phyloP scores from a whole-genome alignment of 139 green algal genomes.

The Tetradesmus obliquus region DNA sequence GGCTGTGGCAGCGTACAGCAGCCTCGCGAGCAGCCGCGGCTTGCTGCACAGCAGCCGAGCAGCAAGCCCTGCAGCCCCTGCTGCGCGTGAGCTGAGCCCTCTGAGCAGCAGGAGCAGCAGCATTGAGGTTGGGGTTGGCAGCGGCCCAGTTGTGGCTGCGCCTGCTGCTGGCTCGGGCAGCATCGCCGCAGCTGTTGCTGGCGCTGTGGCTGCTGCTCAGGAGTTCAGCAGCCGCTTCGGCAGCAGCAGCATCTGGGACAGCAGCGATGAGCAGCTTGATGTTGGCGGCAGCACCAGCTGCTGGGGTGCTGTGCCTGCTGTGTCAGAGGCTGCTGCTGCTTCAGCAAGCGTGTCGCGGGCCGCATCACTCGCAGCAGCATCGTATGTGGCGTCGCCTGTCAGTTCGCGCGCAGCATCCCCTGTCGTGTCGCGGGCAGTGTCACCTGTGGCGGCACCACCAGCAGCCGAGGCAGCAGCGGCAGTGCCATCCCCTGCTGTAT shows the following conservation, averaged over 20 bases:
- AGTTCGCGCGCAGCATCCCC: background rate
- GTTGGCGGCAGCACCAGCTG: background rate
- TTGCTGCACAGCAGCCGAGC: background rate
- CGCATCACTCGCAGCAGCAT: background rate
- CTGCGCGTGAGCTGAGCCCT: background rate
- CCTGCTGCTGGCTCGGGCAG: background rate
- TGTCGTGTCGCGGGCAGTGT: background rate
- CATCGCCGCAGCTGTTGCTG: background rate
- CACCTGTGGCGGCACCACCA: background rate
- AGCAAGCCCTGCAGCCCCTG: background rate
- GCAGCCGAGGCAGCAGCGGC: background rate
- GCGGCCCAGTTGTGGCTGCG: background rate
- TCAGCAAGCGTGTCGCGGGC: background rate
- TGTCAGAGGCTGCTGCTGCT: background rate
- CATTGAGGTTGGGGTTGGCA: background rate
- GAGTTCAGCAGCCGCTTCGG: background rate
- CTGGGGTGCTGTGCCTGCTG: background rate
- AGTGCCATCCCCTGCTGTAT: background rate
- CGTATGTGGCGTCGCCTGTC: background rate
- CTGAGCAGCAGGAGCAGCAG: background rate
- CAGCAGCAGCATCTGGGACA: conserved; percentile 1
- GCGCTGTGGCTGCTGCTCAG: background rate
- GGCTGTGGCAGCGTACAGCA: background rate
- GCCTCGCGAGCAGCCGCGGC: background rate
- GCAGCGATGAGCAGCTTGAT: background rate